Percentiles rank a stretch among this genome's conserved stretches.
Evolutionary conservation across 148 eudicot genomes (phyloP).

Genomic region (Polygonum aviculare): DNA sequence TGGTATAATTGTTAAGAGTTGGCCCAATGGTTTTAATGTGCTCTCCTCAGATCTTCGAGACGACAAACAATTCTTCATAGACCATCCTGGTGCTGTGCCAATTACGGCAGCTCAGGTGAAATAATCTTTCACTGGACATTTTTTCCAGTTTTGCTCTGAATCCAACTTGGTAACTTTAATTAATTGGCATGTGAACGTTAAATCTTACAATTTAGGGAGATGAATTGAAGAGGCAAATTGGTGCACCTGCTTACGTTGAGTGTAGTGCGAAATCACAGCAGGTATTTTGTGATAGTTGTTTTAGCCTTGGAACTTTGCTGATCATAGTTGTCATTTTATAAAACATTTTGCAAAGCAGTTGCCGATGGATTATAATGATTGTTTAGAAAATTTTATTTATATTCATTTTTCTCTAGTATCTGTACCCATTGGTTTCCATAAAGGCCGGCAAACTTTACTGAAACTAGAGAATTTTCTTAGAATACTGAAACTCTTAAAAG

Average conservation of each 20-base stretch:
- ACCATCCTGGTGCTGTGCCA: conserved; percentile 83
- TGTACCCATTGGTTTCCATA: too few species aligned
- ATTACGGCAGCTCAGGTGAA: conserved; percentile 68
- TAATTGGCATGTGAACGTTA: neutral
- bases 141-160: neutral
- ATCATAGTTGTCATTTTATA: too few species aligned
- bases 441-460: too few species aligned
- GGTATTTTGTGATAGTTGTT: conserved; percentile 22
- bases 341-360: too few species aligned
- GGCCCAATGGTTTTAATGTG: conserved; percentile 10
- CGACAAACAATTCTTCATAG: conserved; percentile 69
- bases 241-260: conserved; percentile 72
- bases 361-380: too few species aligned
- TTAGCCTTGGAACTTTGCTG: too few species aligned
- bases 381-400: too few species aligned
- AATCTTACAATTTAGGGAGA: conserved; percentile 42
- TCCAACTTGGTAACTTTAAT: neutral
- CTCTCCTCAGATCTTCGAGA: conserved; percentile 70
- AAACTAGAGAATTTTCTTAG: too few species aligned
- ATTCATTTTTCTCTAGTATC: too few species aligned
- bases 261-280: conserved; percentile 83
- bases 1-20: neutral
- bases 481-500: too few species aligned
- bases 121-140: neutral
- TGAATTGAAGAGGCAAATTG: conserved; percentile 60